Conservation (phyloP, 805 yeast species). For the Metschnikowia reukaufii region DNA sequence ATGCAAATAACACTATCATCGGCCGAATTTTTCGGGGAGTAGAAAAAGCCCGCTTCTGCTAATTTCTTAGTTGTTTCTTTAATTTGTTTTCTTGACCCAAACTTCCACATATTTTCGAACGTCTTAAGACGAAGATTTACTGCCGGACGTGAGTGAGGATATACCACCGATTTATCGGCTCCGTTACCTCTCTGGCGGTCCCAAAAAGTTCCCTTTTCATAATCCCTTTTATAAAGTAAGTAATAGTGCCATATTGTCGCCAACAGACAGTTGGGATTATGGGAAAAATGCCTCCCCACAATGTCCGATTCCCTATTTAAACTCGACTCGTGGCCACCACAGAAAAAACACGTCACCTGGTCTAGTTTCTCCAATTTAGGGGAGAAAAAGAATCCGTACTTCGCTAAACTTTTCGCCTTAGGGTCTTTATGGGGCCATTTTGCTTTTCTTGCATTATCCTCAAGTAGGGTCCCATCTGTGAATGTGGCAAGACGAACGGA, state of each 20-base stretch:
- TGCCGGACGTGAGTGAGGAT: neutral
- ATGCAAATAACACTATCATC: neutral
- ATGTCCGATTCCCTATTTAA: neutral
- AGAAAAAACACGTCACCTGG: neutral
- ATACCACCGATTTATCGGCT: neutral
- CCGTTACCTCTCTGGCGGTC: neutral
- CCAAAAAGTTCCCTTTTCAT: neutral
- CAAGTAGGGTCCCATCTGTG: neutral
- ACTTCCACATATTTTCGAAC: neutral
- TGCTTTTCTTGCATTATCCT: neutral
- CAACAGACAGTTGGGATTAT: too few relatives aligned
- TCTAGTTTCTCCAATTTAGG: neutral
- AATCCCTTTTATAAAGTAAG: neutral
- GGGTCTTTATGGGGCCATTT: neutral
- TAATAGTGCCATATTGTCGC: neutral
- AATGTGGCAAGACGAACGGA: neutral
- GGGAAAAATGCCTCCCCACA: neutral
- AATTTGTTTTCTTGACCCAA: neutral
- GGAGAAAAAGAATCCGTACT: neutral
- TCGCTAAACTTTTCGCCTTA: neutral
- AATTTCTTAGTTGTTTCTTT: neutral
- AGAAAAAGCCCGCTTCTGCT: neutral
- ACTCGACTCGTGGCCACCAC: neutral
- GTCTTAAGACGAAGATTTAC: neutral
- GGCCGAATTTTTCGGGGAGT: neutral